A percentile compares a stretch with the other conserved stretches of the same genome.
phyloP scores from a whole-genome alignment of 176 grass and related monocot species.

The Luzula sylvatica region DNA sequence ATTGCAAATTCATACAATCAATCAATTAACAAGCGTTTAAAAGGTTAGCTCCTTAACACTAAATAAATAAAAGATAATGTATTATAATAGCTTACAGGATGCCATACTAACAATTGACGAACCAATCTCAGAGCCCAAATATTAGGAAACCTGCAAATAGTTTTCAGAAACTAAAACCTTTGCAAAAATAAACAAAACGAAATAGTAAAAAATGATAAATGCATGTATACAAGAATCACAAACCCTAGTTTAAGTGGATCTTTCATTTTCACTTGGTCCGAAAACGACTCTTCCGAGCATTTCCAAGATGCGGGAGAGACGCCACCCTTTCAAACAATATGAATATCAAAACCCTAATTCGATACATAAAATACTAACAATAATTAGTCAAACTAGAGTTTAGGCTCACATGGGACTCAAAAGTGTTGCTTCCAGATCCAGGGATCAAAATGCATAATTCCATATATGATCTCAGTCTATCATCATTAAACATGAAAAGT shows the following conservation, averaged over 20 bases:
- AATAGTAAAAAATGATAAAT: slow-evolving; percentile 13
- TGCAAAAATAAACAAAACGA: slow-evolving; percentile 12
- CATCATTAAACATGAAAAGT: slow-evolving; percentile 1
- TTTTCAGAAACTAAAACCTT: slow-evolving; percentile 4
- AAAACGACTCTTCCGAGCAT: slow-evolving; percentile 97
- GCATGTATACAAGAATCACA: slow-evolving; percentile 6
- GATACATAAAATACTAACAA: background rate
- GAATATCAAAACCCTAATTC: slow-evolving; percentile 15
- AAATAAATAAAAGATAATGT: background rate
- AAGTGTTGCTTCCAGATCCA: slow-evolving; percentile 42
- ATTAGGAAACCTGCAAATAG: slow-evolving; percentile 69
- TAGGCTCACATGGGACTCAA: slow-evolving; percentile 44
- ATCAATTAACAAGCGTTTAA: background rate
- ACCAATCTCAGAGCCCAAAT: slow-evolving; percentile 66
- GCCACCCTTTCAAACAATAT: slow-evolving; percentile 28
- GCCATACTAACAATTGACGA: slow-evolving; percentile 83
- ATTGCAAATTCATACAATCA: background rate
- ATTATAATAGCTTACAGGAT: slow-evolving; percentile 58
- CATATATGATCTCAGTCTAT: slow-evolving; percentile 94
- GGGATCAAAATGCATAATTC: slow-evolving; percentile 96
- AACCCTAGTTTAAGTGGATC: slow-evolving; percentile 93
- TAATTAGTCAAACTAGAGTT: slow-evolving; percentile 2
- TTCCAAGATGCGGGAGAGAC: slow-evolving; percentile 77
- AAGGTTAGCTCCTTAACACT: background rate
- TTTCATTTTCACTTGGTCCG: slow-evolving; percentile 78